These are phyloP conservation scores for Prosopis cineraria DNA, from an alignment of 306 rosid genomes.

Conservation along the genomic window DNA sequence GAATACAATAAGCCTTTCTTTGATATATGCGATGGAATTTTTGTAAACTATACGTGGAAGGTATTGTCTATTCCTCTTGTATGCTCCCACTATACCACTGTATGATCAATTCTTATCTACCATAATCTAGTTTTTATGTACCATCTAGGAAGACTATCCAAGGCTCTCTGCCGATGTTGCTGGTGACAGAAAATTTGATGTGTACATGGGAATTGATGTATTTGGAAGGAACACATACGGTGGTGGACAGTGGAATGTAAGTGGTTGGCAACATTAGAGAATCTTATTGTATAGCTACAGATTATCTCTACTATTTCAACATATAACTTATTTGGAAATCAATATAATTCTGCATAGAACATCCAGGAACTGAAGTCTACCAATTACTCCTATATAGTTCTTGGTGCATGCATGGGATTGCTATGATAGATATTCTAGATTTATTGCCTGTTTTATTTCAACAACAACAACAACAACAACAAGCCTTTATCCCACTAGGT, in stretches of 20 bases:
- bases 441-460: too few relatives aligned
- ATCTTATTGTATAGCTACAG: neutral
- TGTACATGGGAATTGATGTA: slow-evolving; percentile 95
- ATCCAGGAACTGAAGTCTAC: slow-evolving; percentile 20
- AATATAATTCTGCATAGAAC: slow-evolving; percentile 5
- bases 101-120: slow-evolving; percentile 13
- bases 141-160: slow-evolving; percentile 67
- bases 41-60: slow-evolving; percentile 83
- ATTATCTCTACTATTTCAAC: slow-evolving; percentile 6
- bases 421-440: too few relatives aligned
- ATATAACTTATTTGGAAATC: neutral
- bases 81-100: slow-evolving; percentile 11
- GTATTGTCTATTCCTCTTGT: slow-evolving; percentile 46
- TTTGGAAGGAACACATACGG: slow-evolving; percentile 88
- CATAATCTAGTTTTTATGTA: slow-evolving; percentile 9
- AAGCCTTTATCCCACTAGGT: too few relatives aligned
- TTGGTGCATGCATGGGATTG: slow-evolving; percentile 6
- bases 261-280: slow-evolving; percentile 38
- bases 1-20: slow-evolving; percentile 73
- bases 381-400: neutral
- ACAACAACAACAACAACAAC: too few relatives aligned
- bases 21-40: slow-evolving; percentile 92
- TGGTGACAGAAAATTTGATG: slow-evolving; percentile 79
- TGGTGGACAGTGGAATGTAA: slow-evolving; percentile 94
- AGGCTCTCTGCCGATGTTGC: slow-evolving; percentile 71